Base-by-base conservation (phyloP, 1,284 basidiomycete genomes). In the Wolfiporia cocos region DNA sequence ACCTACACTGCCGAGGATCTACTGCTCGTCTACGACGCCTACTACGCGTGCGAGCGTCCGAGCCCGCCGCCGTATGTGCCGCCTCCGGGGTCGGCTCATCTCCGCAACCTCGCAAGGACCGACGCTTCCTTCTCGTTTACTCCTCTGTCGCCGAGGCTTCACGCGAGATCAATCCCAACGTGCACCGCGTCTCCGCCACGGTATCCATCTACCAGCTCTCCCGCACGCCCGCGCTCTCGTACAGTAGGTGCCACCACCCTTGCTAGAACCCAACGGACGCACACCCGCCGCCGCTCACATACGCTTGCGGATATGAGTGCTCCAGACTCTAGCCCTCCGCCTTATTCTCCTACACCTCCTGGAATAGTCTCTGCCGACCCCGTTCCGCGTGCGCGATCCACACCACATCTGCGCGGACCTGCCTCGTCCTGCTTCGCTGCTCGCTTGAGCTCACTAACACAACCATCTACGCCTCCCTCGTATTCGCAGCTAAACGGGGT, bases 401-500 rank as follows among this genome's bases (percentile, higher is more conserved):
- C 36, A 15, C 36, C 36, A 10, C 24, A 37, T 32, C 38, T 32
- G 9, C 35, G 36, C 6, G 19, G 32, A 17, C 22, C 36, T 4
- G 37, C 36, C 3, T 38, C 42, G 4, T 24, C 29, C 5, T 19
- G 35, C 3, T 36, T 43, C 23, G 17, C 42, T 21, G 17, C 33
- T 18, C 34, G n/a, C n/a, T n/a, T n/a, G n/a, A 32, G 7, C 2
- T 7, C 29, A n/a, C 19, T 26, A 1, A 2, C 26, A 10, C 21
- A 5, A 12, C 7, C 30, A 18, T 30, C 15, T 17, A 22, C 15
- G 9, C 35, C 50, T 29, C 47, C 49, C 2, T 31, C 39, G 4
- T 49, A 40, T 20, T 35, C 49, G 22, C 47, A 43, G 15, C 24
- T 41, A 0, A 35, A 46, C 15, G 44, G 47, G 0, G 48, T 41